These are phyloP conservation scores for Plasmodium gonderi DNA, from an alignment of 169 alveolate species.

Conservation along the genomic window DNA sequence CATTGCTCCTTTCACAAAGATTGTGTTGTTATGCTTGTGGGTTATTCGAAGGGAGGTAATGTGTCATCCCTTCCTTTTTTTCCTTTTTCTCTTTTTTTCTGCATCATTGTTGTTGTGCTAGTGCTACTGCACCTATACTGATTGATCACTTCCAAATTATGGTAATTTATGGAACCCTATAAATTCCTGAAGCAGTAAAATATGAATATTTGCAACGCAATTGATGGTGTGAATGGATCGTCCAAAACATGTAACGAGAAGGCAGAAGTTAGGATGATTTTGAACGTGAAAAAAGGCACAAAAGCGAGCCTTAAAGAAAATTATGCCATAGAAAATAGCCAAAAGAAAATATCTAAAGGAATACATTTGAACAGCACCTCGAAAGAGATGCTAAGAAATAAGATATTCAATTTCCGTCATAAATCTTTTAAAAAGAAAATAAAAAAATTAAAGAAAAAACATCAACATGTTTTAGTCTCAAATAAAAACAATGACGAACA, in stretches of 20 bases:
- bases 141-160: not conserved
- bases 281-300: not conserved
- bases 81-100: not conserved
- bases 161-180: not conserved
- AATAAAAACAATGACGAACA: not conserved
- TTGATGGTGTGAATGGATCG: not conserved
- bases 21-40: not conserved
- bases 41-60: not conserved
- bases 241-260: not conserved
- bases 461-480: not conserved
- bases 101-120: too few relatives aligned
- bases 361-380: not conserved
- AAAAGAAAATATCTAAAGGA: not conserved
- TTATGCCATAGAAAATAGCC: not conserved
- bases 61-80: not conserved
- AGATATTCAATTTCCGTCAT: not conserved
- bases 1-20: not conserved
- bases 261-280: not conserved
- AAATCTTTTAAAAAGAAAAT: conserved; percentile 9
- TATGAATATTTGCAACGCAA: conserved; percentile 1
- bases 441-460: conserved; percentile 17
- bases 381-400: not conserved
- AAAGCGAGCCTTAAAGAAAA: not conserved
- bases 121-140: too few relatives aligned
- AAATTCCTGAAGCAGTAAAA: not conserved